Conservation (phyloP, 2,329 filamentous ascomycete species). For the Venturia effusa region DNA sequence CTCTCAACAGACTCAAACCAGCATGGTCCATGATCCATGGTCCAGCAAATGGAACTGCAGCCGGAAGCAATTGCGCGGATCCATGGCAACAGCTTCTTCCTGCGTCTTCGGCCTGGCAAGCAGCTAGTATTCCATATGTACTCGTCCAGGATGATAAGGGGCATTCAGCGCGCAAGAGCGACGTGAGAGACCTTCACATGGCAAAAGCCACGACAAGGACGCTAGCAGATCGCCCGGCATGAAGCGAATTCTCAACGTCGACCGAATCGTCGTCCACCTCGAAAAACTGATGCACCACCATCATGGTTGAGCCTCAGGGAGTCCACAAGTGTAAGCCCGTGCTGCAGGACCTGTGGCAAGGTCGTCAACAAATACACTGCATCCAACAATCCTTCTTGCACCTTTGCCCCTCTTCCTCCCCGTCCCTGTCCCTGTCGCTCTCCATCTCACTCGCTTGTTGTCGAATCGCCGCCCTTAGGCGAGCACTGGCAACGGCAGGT, state of each 20-base stretch:
- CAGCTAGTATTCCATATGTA: neutral
- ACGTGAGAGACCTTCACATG: neutral
- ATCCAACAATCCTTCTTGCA: neutral
- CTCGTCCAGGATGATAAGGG: neutral
- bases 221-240: neutral
- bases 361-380: neutral
- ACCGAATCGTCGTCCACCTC: neutral
- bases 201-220: neutral
- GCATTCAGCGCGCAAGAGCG: neutral
- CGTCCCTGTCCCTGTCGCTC: neutral
- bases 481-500: neutral
- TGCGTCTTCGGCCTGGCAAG: neutral
- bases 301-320: neutral
- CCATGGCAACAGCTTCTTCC: neutral
- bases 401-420: neutral
- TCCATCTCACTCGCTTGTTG: neutral
- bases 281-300: neutral
- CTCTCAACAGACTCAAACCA: neutral
- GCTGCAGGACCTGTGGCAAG: neutral
- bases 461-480: neutral
- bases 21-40: neutral
- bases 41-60: neutral
- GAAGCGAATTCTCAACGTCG: neutral
- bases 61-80: neutral
- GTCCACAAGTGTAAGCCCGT: neutral